Conservation (phyloP, 1,284 basidiomycete genomes). For the Puccinia hordei region DNA sequence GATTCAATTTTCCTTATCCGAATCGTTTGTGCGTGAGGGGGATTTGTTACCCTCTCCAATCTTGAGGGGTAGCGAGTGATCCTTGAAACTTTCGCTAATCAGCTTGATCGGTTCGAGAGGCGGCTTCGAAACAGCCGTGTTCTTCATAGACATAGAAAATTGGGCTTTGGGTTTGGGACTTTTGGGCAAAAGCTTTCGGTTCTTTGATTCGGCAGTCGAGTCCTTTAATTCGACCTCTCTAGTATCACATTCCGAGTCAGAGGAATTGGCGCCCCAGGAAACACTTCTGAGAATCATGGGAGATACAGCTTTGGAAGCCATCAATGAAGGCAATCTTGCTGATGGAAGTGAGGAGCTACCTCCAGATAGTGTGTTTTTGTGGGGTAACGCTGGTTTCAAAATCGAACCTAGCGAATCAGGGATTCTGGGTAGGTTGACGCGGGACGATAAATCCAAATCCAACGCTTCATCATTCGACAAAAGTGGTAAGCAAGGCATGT, state of each 20-base stretch:
- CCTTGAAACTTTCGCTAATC: background rate
- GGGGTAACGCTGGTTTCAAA: background rate
- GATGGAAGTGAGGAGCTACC: background rate
- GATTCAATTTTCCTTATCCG: constrained; percentile 8
- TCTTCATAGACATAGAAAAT: background rate
- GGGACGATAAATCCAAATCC: background rate
- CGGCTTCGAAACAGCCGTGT: background rate
- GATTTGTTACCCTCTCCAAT: background rate
- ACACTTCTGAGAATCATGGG: background rate
- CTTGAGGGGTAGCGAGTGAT: background rate
- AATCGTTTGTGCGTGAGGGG: background rate
- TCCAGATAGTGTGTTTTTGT: background rate
- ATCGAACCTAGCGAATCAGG: background rate
- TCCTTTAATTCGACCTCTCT: background rate
- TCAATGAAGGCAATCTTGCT: background rate
- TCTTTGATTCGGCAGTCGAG: background rate
- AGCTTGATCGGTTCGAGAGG: background rate
- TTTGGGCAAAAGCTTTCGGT: constrained; percentile 11
- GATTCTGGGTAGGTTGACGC: background rate
- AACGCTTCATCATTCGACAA: background rate
- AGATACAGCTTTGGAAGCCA: background rate
- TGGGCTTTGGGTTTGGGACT: constrained; percentile 26
- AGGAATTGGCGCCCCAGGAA: constrained; percentile 6
- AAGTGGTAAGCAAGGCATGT: background rate
- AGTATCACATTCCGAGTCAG: constrained; percentile 9